Percentiles rank a stretch among this genome's conserved stretches.
Evolutionary conservation across 768 basidiomycete species (phyloP).

Genomic region (Dacryopinax primogenitus): DNA sequence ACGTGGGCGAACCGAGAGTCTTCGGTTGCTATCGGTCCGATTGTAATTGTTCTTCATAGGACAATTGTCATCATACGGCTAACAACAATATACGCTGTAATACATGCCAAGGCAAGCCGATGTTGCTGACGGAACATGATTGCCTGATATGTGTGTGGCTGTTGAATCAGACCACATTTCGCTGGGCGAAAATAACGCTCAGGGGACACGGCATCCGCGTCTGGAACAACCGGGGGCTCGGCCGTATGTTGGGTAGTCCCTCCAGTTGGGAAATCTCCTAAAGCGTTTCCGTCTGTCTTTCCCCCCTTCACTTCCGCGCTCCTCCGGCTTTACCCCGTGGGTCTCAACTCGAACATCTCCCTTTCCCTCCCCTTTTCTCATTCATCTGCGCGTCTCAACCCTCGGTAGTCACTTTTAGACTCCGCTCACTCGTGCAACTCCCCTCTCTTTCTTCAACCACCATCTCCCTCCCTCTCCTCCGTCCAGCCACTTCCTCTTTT

Average conservation of each 20-base stretch:
- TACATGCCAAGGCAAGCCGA: background rate
- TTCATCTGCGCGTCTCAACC: constrained; percentile 4
- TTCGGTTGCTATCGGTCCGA: background rate
- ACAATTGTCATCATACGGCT: background rate
- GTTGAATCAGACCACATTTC: background rate
- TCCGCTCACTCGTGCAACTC: constrained; percentile 1
- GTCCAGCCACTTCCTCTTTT: constrained; percentile 2
- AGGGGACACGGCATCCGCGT: background rate
- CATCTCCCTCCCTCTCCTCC: background rate
- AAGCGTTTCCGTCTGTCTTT: background rate
- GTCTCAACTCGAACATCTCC: constrained; percentile 2
- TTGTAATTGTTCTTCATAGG: background rate
- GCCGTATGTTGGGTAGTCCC: constrained; percentile 13
- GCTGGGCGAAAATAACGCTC: background rate
- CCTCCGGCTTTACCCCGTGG: background rate
- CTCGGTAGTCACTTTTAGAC: constrained; percentile 8
- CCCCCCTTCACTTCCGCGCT: background rate
- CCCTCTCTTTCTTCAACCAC: constrained; percentile 8
- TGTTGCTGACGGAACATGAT: background rate
- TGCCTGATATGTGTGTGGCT: background rate
- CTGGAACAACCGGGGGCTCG: background rate
- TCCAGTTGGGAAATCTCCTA: background rate
- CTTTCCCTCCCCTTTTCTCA: background rate
- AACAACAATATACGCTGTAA: background rate
- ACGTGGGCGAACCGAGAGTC: background rate